A percentile compares a stretch with the other conserved stretches of the same genome.
Conservation (phyloP, 2,329 filamentous ascomycete species). For the Lachnellula cervina region DNA sequence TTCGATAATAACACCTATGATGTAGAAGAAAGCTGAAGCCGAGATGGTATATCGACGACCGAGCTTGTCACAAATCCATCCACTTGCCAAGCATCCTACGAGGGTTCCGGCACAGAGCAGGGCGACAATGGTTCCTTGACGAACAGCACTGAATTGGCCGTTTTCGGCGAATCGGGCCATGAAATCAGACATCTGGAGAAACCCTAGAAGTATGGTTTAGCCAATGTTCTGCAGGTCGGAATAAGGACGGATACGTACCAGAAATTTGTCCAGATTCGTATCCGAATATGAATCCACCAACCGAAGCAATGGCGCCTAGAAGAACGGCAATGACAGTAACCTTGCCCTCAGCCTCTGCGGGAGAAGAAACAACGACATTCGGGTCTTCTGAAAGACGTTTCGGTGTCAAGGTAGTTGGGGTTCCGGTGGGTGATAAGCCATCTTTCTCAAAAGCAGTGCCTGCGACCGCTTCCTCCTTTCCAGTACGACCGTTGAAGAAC, state of each 20-base stretch:
- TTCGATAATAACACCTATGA: slow-evolving; percentile 60
- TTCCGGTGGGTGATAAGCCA: neutral
- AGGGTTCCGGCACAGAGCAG: slow-evolving; percentile 58
- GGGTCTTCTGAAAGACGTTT: neutral
- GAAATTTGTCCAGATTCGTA: slow-evolving; percentile 37
- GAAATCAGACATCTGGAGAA: slow-evolving; percentile 57
- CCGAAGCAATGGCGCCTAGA: slow-evolving; percentile 47
- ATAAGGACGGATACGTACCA: slow-evolving; percentile 35
- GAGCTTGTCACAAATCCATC: slow-evolving; percentile 56
- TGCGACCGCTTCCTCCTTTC: neutral
- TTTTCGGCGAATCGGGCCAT: slow-evolving; percentile 47
- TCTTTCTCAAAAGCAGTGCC: neutral
- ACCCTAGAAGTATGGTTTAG: slow-evolving; percentile 45
- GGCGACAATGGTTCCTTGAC: slow-evolving; percentile 59
- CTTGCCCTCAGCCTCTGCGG: slow-evolving; percentile 4
- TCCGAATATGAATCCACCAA: slow-evolving; percentile 55
- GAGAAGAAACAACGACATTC: neutral
- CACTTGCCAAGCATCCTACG: slow-evolving; percentile 52
- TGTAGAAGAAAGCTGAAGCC: slow-evolving; percentile 57
- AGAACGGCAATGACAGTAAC: slow-evolving; percentile 40
- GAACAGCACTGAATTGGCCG: slow-evolving; percentile 49
- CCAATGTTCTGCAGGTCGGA: neutral
- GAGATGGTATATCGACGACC: slow-evolving; percentile 60
- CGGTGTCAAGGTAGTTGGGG: neutral
- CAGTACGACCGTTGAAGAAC: neutral